Evolutionary conservation across 495 filamentous ascomycete species (phyloP).

Genomic region (Hyaloscypha bicolor): DNA sequence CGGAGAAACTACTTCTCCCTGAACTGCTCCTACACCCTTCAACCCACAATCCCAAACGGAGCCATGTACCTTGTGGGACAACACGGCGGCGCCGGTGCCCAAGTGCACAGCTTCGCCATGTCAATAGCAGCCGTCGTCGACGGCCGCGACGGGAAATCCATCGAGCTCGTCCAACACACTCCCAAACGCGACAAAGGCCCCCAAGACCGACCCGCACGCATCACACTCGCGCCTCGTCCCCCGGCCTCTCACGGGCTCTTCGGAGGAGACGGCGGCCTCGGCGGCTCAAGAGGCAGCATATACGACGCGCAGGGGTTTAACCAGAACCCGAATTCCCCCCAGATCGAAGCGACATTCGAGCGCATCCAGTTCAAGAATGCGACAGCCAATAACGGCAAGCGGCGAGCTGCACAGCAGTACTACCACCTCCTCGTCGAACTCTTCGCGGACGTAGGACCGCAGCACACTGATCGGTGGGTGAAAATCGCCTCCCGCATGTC

Average conservation of each 20-base stretch:
- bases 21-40: constrained; percentile 75
- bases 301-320: constrained; percentile 43
- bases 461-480: constrained; percentile 58
- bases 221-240: constrained; percentile 68
- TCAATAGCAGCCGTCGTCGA: constrained; percentile 87
- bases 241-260: constrained; percentile 44
- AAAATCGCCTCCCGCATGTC: constrained; percentile 81
- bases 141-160: constrained; percentile 70
- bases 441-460: constrained; percentile 69
- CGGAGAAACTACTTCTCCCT: constrained; percentile 93
- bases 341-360: constrained; percentile 75
- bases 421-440: constrained; percentile 92
- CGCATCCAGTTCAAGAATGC: constrained; percentile 96
- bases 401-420: constrained; percentile 89
- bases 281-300: constrained; percentile 22
- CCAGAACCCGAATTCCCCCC: constrained; percentile 41
- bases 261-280: constrained; percentile 16
- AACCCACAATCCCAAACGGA: constrained; percentile 43
- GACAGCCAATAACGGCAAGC: constrained; percentile 94
- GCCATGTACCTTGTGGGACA: constrained; percentile 23
- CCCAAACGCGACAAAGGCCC: constrained; percentile 94
- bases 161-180: constrained; percentile 92
- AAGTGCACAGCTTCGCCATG: constrained; percentile 74
- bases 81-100: constrained; percentile 37
- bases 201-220: constrained; percentile 72